A percentile compares a stretch with the other conserved stretches of the same genome.
Conservation (phyloP, 345 rosid species). For the Pistacia integerrima region DNA sequence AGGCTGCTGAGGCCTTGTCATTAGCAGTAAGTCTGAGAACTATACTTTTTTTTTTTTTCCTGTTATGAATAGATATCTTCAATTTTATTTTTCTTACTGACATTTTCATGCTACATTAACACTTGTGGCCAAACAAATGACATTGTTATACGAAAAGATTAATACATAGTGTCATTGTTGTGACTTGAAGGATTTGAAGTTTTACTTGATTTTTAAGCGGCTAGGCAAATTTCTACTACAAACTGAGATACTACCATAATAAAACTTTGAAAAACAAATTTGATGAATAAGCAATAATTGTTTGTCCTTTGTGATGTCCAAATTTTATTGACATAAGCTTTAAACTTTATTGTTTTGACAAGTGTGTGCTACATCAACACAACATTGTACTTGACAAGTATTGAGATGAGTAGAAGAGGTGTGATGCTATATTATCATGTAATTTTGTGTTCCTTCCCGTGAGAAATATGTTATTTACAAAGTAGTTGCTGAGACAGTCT, state of each 20-base stretch:
- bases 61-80: slow-evolving; percentile 4
- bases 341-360: too few species aligned
- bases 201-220: background rate
- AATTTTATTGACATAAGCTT: background rate
- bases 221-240: background rate
- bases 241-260: background rate
- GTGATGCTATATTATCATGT: background rate
- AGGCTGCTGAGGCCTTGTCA: slow-evolving; percentile 70
- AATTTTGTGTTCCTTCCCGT: background rate
- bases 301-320: background rate
- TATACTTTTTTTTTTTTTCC: slow-evolving; percentile 2
- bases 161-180: background rate
- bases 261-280: background rate
- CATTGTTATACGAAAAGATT: background rate
- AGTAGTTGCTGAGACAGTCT: background rate
- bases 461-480: background rate
- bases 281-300: background rate
- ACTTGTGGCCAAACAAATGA: background rate
- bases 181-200: background rate
- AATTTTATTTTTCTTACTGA: background rate
- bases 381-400: too few species aligned
- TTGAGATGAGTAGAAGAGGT: background rate
- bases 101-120: background rate
- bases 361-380: too few species aligned
- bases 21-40: slow-evolving; percentile 52